Evolutionary conservation across 805 yeast genomes (phyloP), one percentile per base, ranked within the genome.

Genomic region (Metschnikowia similis): DNA sequence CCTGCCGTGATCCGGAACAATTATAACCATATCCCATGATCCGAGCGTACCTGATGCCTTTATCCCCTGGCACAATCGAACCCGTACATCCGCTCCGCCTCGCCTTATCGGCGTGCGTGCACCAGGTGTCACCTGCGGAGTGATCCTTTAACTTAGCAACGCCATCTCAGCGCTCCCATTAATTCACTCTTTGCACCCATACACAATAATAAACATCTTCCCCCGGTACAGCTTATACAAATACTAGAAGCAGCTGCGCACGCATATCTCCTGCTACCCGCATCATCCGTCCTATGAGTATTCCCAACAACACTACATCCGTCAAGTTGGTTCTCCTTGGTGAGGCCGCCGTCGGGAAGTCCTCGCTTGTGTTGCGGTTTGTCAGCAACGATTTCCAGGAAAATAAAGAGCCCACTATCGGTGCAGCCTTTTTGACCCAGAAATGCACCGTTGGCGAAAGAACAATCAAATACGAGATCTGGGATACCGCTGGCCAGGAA

Each of bases 401-500:
- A 56, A 71, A 80, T 65, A 77, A 87, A 55, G 90, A 86, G 66
- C 85, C 91, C 26, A 87, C 95, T 1, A 87, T 87, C 48, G 94
- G 95, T 1, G 95, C 95, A 1, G 95, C 94, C 2, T 87, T 86
- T 64, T 71, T 85, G 47, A 85, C 92, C 1, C 90, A 84, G 61
- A 74, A 83, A 2, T 79, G 85, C 41, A 76, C 79, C 16, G 61
- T 81, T n/a, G 48, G 80, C 72, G 34, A 57, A 63, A 31, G 77
- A 80, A 80, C 82, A 1, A 78, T 86, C 39, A 85, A 85, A 63
- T 80, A 85, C 56, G 94, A 87, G 62, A 85, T 87, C 47, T 87
- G 94, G 95, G 95, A 87, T 62, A 86, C 92, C 2, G 91, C 92
- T 0, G 94, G 95, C 6, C 94, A 87, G 64, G 94, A 87, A 60